Evolutionary conservation across 495 filamentous ascomycete species (phyloP), one percentile per base, ranked within the genome.

Genomic region (Parmelia sp.): DNA sequence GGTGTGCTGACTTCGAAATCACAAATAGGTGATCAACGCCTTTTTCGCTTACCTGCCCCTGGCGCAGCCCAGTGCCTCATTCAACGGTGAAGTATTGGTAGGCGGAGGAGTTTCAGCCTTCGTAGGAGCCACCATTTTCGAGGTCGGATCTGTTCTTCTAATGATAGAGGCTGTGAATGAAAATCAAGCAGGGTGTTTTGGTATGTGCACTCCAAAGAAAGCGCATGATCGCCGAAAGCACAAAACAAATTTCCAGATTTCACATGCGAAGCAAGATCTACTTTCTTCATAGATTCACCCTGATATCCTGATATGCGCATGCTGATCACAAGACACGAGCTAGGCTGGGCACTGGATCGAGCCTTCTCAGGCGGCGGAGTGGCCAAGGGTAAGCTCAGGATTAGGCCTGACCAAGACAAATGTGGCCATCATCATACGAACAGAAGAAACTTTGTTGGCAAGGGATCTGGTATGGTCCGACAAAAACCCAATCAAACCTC

Each of bases 101-200:
- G 86, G 78, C 10, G 83, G 85, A 7, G 88, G 88, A 15, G 78
- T 88, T 12, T 86, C 83, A 0, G 87, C 83, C 7, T 86, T 89
- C 65, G 79, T 90, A 33, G 88, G 88, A n/a, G 84, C 84, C 1
- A 88, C 85, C 0, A 73, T 90, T 6, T 90, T 90, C 70, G 85
- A 88, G 68, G 62, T 89, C 23, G 87, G 87, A 0, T 84, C 82
- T 63, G 71, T 90, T 0, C 70, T 90, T 29, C 73, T 90, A 19
- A 77, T 90, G 68, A 71, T 88, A 6, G 88, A 91, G 69, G 87
- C 87, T 14, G 76, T 90, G 7, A 64, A 90, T 72, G 85, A 85
- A 62, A 85, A 86, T 62, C 74, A 82, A 23, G 74, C 81, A 0
- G 84, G 83, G 17, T 90, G 87, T 71, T 90, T 90, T 73, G 88